phyloP scores from a whole-genome alignment of 1,284 basidiomycete genomes.

The Cutaneotrichosporon dermatis region DNA sequence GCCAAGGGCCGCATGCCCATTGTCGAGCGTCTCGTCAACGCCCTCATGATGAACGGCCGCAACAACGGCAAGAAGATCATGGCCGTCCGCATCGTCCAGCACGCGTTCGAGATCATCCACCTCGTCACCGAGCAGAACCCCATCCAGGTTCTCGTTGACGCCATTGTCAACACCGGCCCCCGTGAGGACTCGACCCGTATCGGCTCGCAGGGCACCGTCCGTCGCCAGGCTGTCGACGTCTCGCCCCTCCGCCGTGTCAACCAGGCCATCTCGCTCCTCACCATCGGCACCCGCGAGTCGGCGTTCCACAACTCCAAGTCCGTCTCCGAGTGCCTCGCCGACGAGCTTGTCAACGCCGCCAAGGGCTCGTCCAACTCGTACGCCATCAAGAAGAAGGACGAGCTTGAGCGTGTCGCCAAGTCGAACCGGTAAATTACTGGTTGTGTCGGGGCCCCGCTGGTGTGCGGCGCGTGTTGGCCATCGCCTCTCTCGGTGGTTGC shows the following conservation, averaged over 20 bases:
- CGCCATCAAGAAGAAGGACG: constrained; percentile 75
- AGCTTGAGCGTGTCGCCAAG: constrained; percentile 98
- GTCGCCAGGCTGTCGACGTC: constrained; percentile 99
- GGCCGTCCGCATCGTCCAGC: constrained; percentile 98
- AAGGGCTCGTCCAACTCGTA: constrained; percentile 99
- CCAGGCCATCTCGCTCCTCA: constrained; percentile 92
- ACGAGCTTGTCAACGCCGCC: constrained; percentile 99
- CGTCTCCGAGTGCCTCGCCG: constrained; percentile 96
- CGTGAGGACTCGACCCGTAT: constrained; percentile 99
- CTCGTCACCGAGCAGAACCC: constrained; percentile 99
- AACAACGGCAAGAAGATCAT: constrained; percentile 99
- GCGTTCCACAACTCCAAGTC: constrained; percentile 99
- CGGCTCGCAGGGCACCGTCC: constrained; percentile 98
- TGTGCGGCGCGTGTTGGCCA: constrained; percentile 1
- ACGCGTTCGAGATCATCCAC: constrained; percentile 99
- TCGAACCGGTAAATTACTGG: constrained; percentile 78
- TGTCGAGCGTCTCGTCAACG: constrained; percentile 97
- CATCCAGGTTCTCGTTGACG: constrained; percentile 94
- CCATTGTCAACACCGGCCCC: constrained; percentile 99
- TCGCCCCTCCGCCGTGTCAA: constrained; percentile 97
- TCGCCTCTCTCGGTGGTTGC: too few relatives aligned
- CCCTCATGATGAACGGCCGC: constrained; percentile 99
- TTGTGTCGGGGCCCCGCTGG: background rate
- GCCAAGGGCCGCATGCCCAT: constrained; percentile 99
- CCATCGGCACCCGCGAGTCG: constrained; percentile 96